Evolutionary conservation across 176 grass and related monocot species (phyloP), one percentile per base, ranked within the genome.

Genomic region (Olyra latifolia): DNA sequence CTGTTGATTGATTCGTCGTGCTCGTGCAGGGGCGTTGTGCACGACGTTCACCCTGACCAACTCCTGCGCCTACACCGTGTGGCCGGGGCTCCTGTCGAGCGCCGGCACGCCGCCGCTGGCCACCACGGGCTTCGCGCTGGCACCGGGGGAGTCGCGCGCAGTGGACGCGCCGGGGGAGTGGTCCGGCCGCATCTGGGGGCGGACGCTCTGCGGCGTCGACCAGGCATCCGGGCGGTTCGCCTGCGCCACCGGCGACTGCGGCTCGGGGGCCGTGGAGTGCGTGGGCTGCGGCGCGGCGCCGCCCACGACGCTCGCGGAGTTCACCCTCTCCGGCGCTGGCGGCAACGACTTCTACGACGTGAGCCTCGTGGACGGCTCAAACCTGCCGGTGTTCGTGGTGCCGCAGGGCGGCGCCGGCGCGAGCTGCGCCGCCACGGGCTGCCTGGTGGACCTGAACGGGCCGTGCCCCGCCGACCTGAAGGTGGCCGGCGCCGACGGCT

Each of bases 261-360:
- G 84, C 6, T 88, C 91, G 2, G 85, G 88, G 1, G 40, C 84
- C 0, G 32, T 90, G 65, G 64, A 87, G 54, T 90, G 91, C 72
- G 14, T 50, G 1, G 91, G 88, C 25, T 54, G 87, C 29, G 88
- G 84, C 7, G 84, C 84, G 0, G 56, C 64, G 10, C 80, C 81
- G 0, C 91, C 84, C 30, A 61, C 84, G 20, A 88, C 91, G 25
- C 84, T 93, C 0, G 88, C 72, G 5, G 91, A 93, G 72, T 90
- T 93, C 84, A 93, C 91, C 7, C 72, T 93, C 35, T 12, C 74
- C 79, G 88, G 90, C 43, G 69, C 77, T 5, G 82, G 55, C 17
- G 82, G 85, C 20, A 87, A 66, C 72, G 94, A 97, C 87, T 97
- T 91, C 83, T 93, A 97, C 66, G 94, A 97, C 81, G 91, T 93